A percentile compares a stretch with the other conserved stretches of the same genome.
Conservation (phyloP, 1,139 yeast genomes). For the Magnusiomyces suaveolens region DNA sequence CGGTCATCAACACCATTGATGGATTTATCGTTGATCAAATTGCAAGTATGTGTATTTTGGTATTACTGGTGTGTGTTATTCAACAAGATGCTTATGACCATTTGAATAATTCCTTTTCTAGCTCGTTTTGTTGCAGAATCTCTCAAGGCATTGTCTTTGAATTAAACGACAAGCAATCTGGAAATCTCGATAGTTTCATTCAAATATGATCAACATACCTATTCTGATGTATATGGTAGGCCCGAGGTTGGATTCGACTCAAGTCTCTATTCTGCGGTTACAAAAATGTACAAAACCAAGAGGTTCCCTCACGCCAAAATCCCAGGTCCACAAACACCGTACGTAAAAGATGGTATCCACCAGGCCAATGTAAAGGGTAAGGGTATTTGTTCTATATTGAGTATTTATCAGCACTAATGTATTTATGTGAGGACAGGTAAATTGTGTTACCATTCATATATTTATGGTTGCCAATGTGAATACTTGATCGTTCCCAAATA, state of each 20-base stretch:
- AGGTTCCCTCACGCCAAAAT: not conserved
- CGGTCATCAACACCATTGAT: no score
- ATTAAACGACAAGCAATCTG: no score
- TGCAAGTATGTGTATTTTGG: no score
- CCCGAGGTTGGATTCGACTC: constrained; percentile 6
- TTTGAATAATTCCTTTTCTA: not conserved
- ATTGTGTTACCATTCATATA: no score
- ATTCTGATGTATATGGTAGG: constrained; percentile 2
- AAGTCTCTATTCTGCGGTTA: constrained; percentile 1
- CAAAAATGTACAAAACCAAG: not conserved
- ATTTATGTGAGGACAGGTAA: no score
- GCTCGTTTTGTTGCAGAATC: no score
- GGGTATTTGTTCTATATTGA: not conserved
- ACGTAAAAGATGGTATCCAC: not conserved
- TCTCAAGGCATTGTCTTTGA: no score
- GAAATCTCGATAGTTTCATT: not conserved
- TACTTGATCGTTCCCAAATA: no score
- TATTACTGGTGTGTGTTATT: no score
- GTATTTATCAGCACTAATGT: not conserved
- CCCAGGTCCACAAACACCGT: not conserved
- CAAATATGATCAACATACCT: not conserved
- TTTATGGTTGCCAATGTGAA: no score
- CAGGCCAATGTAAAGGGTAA: not conserved
- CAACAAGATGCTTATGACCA: no score
- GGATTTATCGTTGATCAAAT: no score